Conservation (phyloP, 768 basidiomycete species). For the Pleurotus djamor region DNA sequence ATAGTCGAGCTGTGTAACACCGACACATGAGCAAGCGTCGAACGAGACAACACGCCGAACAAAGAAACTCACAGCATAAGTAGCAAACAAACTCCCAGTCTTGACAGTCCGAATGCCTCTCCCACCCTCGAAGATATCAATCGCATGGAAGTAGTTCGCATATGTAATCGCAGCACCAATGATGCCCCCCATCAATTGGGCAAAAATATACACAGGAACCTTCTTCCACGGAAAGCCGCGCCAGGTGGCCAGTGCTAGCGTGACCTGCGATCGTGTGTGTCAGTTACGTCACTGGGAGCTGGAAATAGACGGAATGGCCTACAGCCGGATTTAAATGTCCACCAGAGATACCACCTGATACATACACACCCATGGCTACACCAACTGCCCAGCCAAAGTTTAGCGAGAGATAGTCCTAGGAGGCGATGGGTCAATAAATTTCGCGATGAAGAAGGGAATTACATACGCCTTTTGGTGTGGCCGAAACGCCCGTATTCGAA, state of each 20-base stretch:
- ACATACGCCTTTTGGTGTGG: slow-evolving; percentile 42
- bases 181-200: slow-evolving; percentile 65
- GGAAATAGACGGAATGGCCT: slow-evolving; percentile 15
- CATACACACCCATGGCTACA: slow-evolving; percentile 46
- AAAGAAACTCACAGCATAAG: slow-evolving; percentile 47
- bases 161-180: slow-evolving; percentile 61
- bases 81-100: slow-evolving; percentile 58
- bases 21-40: neutral
- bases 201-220: slow-evolving; percentile 66
- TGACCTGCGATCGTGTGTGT: slow-evolving; percentile 42
- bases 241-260: slow-evolving; percentile 64
- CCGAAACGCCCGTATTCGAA: slow-evolving; percentile 30
- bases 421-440: neutral
- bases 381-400: slow-evolving; percentile 44
- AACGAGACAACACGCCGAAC: neutral
- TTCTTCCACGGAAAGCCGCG: slow-evolving; percentile 81
- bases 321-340: slow-evolving; percentile 43
- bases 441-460: neutral
- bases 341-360: slow-evolving; percentile 45
- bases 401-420: slow-evolving; percentile 38
- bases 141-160: slow-evolving; percentile 69
- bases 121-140: slow-evolving; percentile 64
- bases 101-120: slow-evolving; percentile 46
- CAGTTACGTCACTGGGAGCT: slow-evolving; percentile 1
- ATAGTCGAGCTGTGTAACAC: slow-evolving; percentile 27